These are phyloP conservation scores for Diutina pseudorugosa DNA, from an alignment of 1,139 yeast species.

Conservation along the genomic window DNA sequence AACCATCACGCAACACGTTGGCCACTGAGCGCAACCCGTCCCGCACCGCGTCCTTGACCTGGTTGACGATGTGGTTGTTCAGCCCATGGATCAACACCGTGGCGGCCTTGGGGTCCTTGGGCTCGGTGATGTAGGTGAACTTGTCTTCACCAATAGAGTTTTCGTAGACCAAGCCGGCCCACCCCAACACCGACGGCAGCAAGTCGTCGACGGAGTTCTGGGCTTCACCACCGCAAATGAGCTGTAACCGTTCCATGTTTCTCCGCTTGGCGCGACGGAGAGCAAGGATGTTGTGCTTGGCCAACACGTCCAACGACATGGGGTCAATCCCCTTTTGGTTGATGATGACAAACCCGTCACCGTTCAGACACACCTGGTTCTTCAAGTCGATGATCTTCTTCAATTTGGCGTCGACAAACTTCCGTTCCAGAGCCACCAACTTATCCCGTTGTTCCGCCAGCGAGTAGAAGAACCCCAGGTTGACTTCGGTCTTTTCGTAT, in stretches of 20 bases:
- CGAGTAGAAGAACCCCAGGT: slow-evolving; percentile 91
- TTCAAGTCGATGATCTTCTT: slow-evolving; percentile 86
- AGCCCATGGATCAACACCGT: slow-evolving; percentile 91
- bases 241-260: slow-evolving; percentile 96
- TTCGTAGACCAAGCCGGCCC: slow-evolving; percentile 85
- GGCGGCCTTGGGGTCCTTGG: slow-evolving; percentile 82
- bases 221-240: slow-evolving; percentile 95
- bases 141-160: slow-evolving; percentile 94
- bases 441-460: slow-evolving; percentile 94
- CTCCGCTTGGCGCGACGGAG: slow-evolving; percentile 97
- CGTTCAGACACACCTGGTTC: slow-evolving; percentile 74
- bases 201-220: slow-evolving; percentile 96
- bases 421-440: slow-evolving; percentile 86
- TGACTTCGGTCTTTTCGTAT: slow-evolving; percentile 96
- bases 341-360: slow-evolving; percentile 80
- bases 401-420: slow-evolving; percentile 88
- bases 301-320: slow-evolving; percentile 88
- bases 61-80: slow-evolving; percentile 76
- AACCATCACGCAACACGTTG: slow-evolving; percentile 75
- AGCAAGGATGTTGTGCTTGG: slow-evolving; percentile 87
- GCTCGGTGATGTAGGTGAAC: slow-evolving; percentile 90
- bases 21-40: slow-evolving; percentile 95
- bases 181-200: slow-evolving; percentile 75
- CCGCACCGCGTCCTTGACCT: slow-evolving; percentile 92
- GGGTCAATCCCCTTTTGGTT: slow-evolving; percentile 99